Evolutionary conservation across 2,329 filamentous ascomycete genomes (phyloP).

Genomic region (Clonostachys rhizophaga): DNA sequence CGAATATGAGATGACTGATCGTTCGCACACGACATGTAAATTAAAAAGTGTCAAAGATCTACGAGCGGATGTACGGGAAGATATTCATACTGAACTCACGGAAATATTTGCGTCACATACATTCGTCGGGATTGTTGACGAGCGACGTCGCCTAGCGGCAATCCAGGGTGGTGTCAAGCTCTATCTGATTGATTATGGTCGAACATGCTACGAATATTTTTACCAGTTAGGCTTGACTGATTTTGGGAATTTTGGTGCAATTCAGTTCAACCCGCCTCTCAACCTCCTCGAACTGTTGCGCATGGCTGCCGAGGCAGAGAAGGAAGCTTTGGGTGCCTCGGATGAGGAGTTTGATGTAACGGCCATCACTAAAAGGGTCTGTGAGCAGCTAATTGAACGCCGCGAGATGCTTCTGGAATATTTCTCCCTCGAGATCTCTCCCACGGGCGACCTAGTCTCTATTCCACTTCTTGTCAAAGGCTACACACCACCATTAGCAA

Average conservation of each 20-base stretch:
- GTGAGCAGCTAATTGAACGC: slow-evolving; percentile 65
- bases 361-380: slow-evolving; percentile 61
- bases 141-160: slow-evolving; percentile 79
- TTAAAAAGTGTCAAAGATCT: slow-evolving; percentile 84
- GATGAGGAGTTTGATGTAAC: slow-evolving; percentile 61
- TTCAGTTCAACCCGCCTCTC: slow-evolving; percentile 75
- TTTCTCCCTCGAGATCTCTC: slow-evolving; percentile 80
- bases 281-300: slow-evolving; percentile 65
- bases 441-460: slow-evolving; percentile 68
- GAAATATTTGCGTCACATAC: slow-evolving; percentile 85
- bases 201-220: slow-evolving; percentile 82
- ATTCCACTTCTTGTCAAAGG: slow-evolving; percentile 86
- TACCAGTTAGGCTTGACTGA: slow-evolving; percentile 94
- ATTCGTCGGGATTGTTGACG: slow-evolving; percentile 91
- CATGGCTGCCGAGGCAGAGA: slow-evolving; percentile 70
- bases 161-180: slow-evolving; percentile 91
- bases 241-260: slow-evolving; percentile 88
- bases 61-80: slow-evolving; percentile 72
- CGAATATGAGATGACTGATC: slow-evolving; percentile 69
- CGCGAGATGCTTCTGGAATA: slow-evolving; percentile 90
- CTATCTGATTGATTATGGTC: slow-evolving; percentile 89
- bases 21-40: slow-evolving; percentile 64
- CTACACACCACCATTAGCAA: slow-evolving; percentile 80
- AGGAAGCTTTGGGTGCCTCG: slow-evolving; percentile 29
- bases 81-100: slow-evolving; percentile 80